Base-by-base conservation (phyloP, 257 asterid genomes). In the Agastache rugosa region DNA sequence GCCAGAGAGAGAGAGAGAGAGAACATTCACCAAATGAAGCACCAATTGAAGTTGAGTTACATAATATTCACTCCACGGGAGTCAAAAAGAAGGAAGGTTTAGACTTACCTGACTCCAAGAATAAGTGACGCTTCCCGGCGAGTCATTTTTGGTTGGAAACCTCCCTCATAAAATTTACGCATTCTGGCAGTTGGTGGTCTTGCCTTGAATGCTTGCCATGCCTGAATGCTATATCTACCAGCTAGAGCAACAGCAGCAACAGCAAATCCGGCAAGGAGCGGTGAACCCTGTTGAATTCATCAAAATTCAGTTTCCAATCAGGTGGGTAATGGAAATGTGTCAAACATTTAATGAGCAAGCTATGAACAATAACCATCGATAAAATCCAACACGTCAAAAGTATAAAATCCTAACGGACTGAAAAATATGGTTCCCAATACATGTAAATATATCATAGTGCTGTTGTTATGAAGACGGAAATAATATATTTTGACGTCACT, bases 161-260 rank as follows among this genome's bases (percentile, higher is more conserved):
- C 98, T 55, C 98, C 98, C 59, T 88, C 96, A 14, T 91, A 91
- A 69, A 89, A 93, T 75, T 89, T 93, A 62, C 92, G 96, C 87
- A 89, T 56, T 80, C 92, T 84, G 31, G 81, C 89, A 67, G 93
- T 84, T 9, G 90, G 96, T 11, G 97, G 97, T 67, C 98, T 88
- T 41, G 96, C 92, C 80, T 91, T 93, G 79, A 86, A 85, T 35
- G 96, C 89, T 77, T 91, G 91, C 93, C 93, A 91, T 17, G 97
- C 97, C 83, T 87, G 86, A 80, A 93, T 80, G 78, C 96, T 83
- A 80, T 82, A 91, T 64, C 77, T 88, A 61, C 94, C 91, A 50
- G 91, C 97, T 85, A 85, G 85, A 55, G 98, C 97, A 34, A 87
- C 91, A 58, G 89, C 93, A 14, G 96, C 96, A 67, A 91, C 77